Percentiles rank a stretch among this genome's conserved stretches.
phyloP scores from a whole-genome alignment of 2,329 filamentous ascomycete species.

The Alternaria sp. region DNA sequence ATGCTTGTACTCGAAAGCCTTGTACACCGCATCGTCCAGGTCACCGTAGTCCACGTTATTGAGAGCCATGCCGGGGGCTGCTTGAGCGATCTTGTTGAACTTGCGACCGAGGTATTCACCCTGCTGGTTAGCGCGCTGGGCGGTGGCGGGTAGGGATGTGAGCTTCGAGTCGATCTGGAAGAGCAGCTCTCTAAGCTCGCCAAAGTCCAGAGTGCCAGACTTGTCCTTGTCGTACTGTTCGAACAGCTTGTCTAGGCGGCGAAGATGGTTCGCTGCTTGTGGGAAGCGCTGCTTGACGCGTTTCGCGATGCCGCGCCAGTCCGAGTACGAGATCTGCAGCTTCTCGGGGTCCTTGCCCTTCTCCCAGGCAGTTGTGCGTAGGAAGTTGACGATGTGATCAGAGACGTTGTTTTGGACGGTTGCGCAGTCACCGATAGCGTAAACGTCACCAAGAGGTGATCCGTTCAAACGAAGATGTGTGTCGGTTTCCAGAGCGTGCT shows the following conservation, averaged over 20 bases:
- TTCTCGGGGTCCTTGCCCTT: conserved; percentile 87
- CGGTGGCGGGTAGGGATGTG: conserved; percentile 91
- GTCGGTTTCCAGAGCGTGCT: conserved; percentile 92
- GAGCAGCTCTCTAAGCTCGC: conserved; percentile 86
- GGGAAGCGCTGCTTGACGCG: conserved; percentile 90
- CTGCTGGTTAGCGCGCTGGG: conserved; percentile 95
- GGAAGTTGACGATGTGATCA: conserved; percentile 87
- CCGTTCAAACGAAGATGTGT: conserved; percentile 89
- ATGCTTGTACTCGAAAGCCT: conserved; percentile 92
- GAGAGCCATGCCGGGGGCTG: conserved; percentile 73
- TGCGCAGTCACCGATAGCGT: conserved; percentile 93
- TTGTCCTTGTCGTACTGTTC: conserved; percentile 91
- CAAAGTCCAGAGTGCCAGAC: conserved; percentile 91
- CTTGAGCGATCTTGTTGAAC: conserved; percentile 86
- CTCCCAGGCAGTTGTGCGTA: conserved; percentile 89
- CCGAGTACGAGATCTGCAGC: conserved; percentile 82
- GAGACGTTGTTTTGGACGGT: conserved; percentile 98
- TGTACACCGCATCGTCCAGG: conserved; percentile 89
- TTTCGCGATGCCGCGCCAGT: conserved; percentile 85
- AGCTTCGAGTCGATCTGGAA: conserved; percentile 93
- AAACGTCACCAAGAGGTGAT: conserved; percentile 90
- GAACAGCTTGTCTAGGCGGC: conserved; percentile 89
- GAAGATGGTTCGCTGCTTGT: conserved; percentile 84
- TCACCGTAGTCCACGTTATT: conserved; percentile 90
- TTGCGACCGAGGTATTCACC: conserved; percentile 91